Conservation (phyloP, 208 protist species). For the Borovskyia barvae region DNA sequence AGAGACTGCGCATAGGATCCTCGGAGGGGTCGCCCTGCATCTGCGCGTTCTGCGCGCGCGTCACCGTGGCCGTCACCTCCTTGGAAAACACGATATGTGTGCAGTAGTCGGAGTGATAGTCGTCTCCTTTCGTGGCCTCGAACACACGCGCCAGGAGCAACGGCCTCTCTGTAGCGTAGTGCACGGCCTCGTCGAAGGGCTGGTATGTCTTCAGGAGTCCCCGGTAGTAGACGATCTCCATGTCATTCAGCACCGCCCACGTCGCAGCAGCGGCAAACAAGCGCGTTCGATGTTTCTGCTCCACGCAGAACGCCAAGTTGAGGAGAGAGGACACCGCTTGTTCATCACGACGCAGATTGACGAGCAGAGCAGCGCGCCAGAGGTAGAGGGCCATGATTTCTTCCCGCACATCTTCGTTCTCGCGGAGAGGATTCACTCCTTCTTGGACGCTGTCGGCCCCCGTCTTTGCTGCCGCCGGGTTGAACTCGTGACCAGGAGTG, state of each 20-base stretch:
- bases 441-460: slow-evolving; percentile 27
- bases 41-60: slow-evolving; percentile 69
- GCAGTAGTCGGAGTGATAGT: slow-evolving; percentile 60
- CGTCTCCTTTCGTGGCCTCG: slow-evolving; percentile 37
- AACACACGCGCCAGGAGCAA: slow-evolving; percentile 70
- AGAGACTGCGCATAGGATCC: slow-evolving; percentile 74
- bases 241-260: slow-evolving; percentile 83
- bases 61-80: slow-evolving; percentile 70
- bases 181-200: slow-evolving; percentile 35
- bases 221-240: slow-evolving; percentile 82
- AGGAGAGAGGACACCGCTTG: slow-evolving; percentile 62
- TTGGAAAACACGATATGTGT: slow-evolving; percentile 75
- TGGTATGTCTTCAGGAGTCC: slow-evolving; percentile 58
- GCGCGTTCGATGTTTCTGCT: slow-evolving; percentile 36
- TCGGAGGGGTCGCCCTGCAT: slow-evolving; percentile 59
- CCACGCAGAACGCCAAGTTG: slow-evolving; percentile 53
- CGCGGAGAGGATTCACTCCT: slow-evolving; percentile 56
- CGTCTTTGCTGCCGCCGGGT: slow-evolving; percentile 30
- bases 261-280: slow-evolving; percentile 52
- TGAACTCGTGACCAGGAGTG: slow-evolving; percentile 21
- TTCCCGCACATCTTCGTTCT: slow-evolving; percentile 45
- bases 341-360: slow-evolving; percentile 71
- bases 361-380: slow-evolving; percentile 79
- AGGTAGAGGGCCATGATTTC: slow-evolving; percentile 61
- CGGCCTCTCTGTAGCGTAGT: slow-evolving; percentile 52